Conservation (phyloP, 129 eudicot species). For the Flaveria brownii region DNA sequence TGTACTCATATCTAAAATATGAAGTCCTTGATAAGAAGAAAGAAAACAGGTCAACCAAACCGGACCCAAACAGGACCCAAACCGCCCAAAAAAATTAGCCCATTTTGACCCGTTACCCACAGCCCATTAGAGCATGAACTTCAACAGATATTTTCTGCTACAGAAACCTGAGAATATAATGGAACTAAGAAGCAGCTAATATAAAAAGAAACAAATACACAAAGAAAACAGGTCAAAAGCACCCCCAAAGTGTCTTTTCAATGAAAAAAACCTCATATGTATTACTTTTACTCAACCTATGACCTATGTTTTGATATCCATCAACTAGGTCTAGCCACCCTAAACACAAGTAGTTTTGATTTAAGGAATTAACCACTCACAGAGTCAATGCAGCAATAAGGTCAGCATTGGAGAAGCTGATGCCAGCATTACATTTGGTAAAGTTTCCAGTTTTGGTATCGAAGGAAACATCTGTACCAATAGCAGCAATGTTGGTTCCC, state of each 20-base stretch:
- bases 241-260: neutral
- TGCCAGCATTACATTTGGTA: constrained; percentile 73
- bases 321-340: neutral
- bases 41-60: neutral
- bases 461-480: constrained; percentile 76
- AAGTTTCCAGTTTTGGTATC: constrained; percentile 72
- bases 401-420: constrained; percentile 68
- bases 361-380: constrained; percentile 48
- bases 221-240: neutral
- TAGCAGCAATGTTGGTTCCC: constrained; percentile 59
- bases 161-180: neutral
- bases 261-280: neutral
- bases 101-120: neutral
- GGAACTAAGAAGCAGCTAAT: neutral
- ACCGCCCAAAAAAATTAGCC: neutral
- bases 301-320: neutral
- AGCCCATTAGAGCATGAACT: neutral
- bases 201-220: neutral
- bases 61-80: neutral
- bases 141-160: neutral
- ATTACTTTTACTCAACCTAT: neutral
- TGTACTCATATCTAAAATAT: neutral
- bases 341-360: neutral
- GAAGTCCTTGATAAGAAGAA: neutral
- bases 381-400: constrained; percentile 76